Conservation (phyloP, 2,329 filamentous ascomycete genomes). For the Fusarium domesticum region DNA sequence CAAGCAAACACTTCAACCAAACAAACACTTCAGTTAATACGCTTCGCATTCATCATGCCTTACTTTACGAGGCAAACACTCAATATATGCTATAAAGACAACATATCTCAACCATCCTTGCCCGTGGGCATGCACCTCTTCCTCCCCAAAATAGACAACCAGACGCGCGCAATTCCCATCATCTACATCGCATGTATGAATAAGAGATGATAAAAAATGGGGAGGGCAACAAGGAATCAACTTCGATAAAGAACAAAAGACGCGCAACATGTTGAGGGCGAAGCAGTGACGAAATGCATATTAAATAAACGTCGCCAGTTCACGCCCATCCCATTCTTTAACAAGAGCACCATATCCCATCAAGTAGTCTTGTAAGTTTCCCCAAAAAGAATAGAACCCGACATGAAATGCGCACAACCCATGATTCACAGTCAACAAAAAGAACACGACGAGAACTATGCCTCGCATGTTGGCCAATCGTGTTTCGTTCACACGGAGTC, state of each 20-base stretch:
- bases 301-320: not conserved
- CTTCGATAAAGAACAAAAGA: not conserved
- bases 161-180: not conserved
- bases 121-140: not conserved
- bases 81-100: not conserved
- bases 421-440: not conserved
- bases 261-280: not conserved
- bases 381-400: not conserved
- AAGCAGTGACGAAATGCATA: not conserved
- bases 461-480: not conserved
- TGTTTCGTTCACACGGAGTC: not conserved
- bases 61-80: not conserved
- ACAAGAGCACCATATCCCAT: not conserved
- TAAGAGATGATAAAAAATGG: not conserved
- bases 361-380: not conserved
- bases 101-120: not conserved
- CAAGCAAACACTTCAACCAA: too few relatives aligned
- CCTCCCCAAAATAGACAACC: not conserved
- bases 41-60: not conserved
- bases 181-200: not conserved
- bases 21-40: slow-evolving; percentile 1
- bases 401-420: not conserved
- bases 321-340: not conserved
- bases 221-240: not conserved
- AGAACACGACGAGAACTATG: not conserved